These are phyloP conservation scores for Starmerella stigmatis DNA, from an alignment of 805 yeast species.

Conservation along the genomic window DNA sequence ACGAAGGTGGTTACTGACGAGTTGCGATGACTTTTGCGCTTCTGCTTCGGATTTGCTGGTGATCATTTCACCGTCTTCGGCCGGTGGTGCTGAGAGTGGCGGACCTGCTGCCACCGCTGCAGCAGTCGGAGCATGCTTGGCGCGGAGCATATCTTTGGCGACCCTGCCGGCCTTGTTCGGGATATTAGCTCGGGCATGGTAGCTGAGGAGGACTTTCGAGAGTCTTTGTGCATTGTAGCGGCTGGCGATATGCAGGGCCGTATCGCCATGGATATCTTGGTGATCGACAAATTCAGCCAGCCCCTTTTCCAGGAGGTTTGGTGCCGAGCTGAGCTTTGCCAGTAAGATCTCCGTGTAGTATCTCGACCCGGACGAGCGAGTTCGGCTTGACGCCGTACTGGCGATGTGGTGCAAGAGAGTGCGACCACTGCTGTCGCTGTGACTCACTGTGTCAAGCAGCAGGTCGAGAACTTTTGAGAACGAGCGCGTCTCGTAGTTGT, in stretches of 20 bases:
- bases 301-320: constrained; percentile 7
- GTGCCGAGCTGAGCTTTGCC: constrained; percentile 52
- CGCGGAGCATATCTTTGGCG: constrained; percentile 28
- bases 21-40: constrained; percentile 13
- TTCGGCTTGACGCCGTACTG: constrained; percentile 50
- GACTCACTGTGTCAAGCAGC: constrained; percentile 64
- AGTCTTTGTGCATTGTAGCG: constrained; percentile 42
- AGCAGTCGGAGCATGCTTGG: neutral
- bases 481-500: constrained; percentile 69
- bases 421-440: constrained; percentile 58
- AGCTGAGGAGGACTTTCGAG: constrained; percentile 36
- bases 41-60: constrained; percentile 23
- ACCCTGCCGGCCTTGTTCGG: constrained; percentile 35
- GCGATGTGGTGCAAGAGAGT: constrained; percentile 84
- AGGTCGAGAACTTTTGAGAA: constrained; percentile 71
- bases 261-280: constrained; percentile 73
- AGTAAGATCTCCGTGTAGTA: constrained; percentile 72
- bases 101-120: no score
- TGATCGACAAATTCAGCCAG: constrained; percentile 49
- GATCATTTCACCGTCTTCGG: neutral
- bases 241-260: constrained; percentile 72
- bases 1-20: constrained; percentile 24
- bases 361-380: constrained; percentile 65
- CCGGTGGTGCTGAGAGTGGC: neutral
- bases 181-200: constrained; percentile 40